A percentile compares a stretch with the other conserved stretches of the same genome.
These are phyloP conservation scores for Wakefieldia striispora DNA, from an alignment of 768 basidiomycete genomes.

Conservation along the genomic window DNA sequence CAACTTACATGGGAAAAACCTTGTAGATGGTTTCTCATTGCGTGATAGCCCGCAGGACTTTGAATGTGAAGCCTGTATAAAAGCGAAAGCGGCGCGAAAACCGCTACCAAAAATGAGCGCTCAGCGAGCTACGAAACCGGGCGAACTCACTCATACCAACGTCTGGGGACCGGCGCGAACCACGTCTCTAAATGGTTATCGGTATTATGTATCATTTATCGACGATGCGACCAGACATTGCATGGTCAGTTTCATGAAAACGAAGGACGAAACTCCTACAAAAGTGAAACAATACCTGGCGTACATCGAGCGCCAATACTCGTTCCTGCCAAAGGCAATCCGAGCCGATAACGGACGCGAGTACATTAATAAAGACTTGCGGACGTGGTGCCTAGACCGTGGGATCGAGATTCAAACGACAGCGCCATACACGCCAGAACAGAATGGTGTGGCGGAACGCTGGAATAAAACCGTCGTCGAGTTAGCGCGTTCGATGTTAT, in stretches of 20 bases:
- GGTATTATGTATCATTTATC: too few species aligned
- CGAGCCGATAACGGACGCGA: too few species aligned
- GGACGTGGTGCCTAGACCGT: too few species aligned
- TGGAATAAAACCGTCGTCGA: too few species aligned
- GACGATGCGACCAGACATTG: neutral
- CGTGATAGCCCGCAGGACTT: neutral
- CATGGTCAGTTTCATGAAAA: neutral
- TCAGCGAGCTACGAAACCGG: neutral
- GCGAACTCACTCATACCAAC: slow-evolving; percentile 4
- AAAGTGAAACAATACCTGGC: neutral
- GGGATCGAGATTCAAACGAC: too few species aligned
- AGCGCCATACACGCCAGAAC: too few species aligned
- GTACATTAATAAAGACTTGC: too few species aligned
- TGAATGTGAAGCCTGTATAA: slow-evolving; percentile 1
- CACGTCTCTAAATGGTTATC: neutral
- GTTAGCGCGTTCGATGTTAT: too few species aligned
- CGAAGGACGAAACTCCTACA: neutral
- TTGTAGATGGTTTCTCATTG: neutral
- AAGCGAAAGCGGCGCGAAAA: neutral
- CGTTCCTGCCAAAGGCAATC: too few species aligned
- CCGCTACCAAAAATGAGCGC: neutral
- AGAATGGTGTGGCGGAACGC: too few species aligned
- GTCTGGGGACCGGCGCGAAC: slow-evolving; percentile 1
- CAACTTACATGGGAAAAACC: neutral
- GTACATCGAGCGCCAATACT: neutral